Base-by-base conservation (phyloP, 2,329 filamentous ascomycete genomes). In the Sarocladiaceae sp. region DNA sequence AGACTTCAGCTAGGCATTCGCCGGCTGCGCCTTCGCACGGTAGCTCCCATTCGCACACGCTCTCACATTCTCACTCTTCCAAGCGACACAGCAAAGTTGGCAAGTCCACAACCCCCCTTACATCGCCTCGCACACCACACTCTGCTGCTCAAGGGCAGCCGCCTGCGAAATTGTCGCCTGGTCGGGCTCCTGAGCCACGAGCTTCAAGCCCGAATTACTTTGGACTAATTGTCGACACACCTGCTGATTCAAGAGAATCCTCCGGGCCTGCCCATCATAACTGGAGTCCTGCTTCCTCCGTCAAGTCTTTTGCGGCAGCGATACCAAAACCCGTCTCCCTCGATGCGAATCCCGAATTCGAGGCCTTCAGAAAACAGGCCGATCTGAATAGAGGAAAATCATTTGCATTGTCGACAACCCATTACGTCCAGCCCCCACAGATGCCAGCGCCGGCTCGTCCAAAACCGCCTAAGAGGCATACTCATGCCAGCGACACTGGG, bases 181-280 rank as follows among this genome's bases (percentile, higher is more conserved):
- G 57, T 23, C 62, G 67, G 36, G 52, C 60, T 4, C 53, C 62
- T 2, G 72, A 75, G 36, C 63, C 62, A 15, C 73, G 76, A 56
- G 71, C 78, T 1, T 72, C 83, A 10, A 93, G 89, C 64, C 89
- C 90, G 12, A 95, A 92, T 66, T 96, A 96, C 69, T 96, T 96
- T 66, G 88, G 88, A 52, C 81, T 95, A 54, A 75, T 84, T 26
- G 72, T 89, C 56, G 84, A 90, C 54, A 66, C 81, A 18, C 68
- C 72, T 42, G 75, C 70, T 52, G 83, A 88, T 55, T 75, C 79
- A 22, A 78, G 84, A 55, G 84, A 86, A 51, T 86, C 85, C 2
- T 80, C 77, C 4, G 75, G 76, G 29, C 28, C 29, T 13, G 77
- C 84, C 1, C 82, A 82, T 53, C 82, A 83, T 57, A 88, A 88